Base-by-base conservation (phyloP, 108 stramenopile genomes). In the Conticribra weissflogii region DNA sequence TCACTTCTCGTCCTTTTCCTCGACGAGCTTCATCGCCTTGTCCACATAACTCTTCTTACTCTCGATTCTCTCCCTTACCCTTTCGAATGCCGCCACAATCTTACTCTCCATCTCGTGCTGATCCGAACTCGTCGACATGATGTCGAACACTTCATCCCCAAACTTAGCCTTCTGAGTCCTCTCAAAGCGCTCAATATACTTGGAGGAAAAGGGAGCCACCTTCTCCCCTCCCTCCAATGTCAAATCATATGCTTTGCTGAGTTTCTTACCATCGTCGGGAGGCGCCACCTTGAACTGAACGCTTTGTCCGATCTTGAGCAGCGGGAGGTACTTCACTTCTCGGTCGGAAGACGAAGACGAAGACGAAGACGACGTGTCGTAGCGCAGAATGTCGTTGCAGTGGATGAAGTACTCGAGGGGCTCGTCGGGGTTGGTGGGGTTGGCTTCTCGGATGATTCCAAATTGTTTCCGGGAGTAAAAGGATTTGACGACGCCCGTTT, bases 251-350 rank as follows among this genome's bases (percentile, higher is more conserved):
- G 55, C 59, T 82, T 33, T 44, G 31, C 8, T 7, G 63, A 16
- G n/a, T 80, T 51, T 28, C 52, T 21, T 36, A 34, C 18, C 54
- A 33, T 24, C 51, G 49, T 9, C 54, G 63, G 25, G 59, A 21
- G 68, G 72, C 65, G 66, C 52, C 31, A 55, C 36, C 47, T 72
- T 63, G 52, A 72, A 72, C 31, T 61, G 53, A 5, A 72, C 71
- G 16, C 61, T 50, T 29, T 62, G 28, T 31, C 34, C 52, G 30
- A 15, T 51, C 46, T 2, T 59, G 21, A 59, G 53, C 12, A 33
- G 9, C 30, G 52, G 34, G 24, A 29, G 41, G 22, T 51, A 72
- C 25, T 45, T 55, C 19, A 45, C 50, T 15, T 53, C 52, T 25
- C 44, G n/a, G 28, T 28, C n/a, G n/a, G n/a, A n/a, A n/a, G n/a